These are phyloP conservation scores for Camillea tinctor DNA, from an alignment of 2,329 filamentous ascomycete genomes.

Conservation along the genomic window DNA sequence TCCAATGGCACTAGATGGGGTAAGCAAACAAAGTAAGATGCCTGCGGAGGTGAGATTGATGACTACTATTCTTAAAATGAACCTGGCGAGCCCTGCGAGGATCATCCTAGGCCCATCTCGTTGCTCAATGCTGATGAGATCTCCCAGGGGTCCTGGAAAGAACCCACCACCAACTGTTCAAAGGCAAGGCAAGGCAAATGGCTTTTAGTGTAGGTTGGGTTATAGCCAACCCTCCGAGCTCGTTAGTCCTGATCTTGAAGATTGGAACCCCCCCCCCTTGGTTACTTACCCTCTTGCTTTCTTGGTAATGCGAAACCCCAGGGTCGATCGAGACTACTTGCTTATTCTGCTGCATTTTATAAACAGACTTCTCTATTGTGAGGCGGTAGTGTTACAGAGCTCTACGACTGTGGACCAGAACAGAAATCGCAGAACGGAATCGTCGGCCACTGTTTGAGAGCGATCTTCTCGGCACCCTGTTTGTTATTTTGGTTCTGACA, in stretches of 20 bases:
- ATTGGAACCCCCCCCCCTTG: background rate
- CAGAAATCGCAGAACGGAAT: background rate
- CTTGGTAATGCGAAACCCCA: background rate
- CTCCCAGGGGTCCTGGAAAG: background rate
- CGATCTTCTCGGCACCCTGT: background rate
- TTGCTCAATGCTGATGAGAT: background rate
- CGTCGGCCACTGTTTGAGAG: background rate
- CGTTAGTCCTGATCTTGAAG: background rate
- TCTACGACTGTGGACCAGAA: background rate
- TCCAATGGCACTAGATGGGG: constrained; percentile 3
- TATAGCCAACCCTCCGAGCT: background rate
- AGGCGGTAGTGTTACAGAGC: background rate
- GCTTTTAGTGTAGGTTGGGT: too few relatives aligned
- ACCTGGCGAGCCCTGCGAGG: background rate
- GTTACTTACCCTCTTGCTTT: background rate
- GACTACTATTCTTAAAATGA: background rate
- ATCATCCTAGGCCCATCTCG: background rate
- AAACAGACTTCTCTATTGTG: background rate
- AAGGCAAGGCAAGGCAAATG: background rate
- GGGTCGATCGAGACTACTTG: background rate
- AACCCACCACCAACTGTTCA: background rate
- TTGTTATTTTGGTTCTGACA: background rate
- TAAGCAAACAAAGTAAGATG: background rate
- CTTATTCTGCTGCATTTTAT: background rate
- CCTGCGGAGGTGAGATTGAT: constrained; percentile 1